Evolutionary conservation across 768 basidiomycete genomes (phyloP).

Genomic region (Podaxis pistillaris): DNA sequence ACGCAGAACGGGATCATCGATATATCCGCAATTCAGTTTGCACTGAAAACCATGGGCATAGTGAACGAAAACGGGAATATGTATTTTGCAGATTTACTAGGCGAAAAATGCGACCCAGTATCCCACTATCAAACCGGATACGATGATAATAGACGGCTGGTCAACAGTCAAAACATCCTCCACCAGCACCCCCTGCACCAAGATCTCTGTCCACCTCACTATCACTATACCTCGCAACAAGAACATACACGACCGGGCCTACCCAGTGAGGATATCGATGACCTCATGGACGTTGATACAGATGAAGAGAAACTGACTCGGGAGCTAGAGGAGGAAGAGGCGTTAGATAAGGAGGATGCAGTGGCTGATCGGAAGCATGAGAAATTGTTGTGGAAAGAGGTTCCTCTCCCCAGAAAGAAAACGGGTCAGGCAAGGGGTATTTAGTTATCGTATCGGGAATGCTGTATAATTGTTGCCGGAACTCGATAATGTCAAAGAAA

Average conservation of each 20-base stretch:
- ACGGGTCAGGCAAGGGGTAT: not conserved
- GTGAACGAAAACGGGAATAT: slow-evolving; percentile 32
- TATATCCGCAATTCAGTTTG: slow-evolving; percentile 41
- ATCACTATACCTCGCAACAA: slow-evolving; percentile 5
- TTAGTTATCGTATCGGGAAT: not conserved
- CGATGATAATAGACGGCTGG: slow-evolving; percentile 12
- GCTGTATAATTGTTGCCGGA: not conserved
- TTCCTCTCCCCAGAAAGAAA: not conserved
- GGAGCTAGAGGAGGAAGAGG: slow-evolving; percentile 44
- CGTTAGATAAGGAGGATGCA: slow-evolving; percentile 37
- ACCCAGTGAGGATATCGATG: not conserved
- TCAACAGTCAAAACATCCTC: not conserved
- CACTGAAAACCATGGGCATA: slow-evolving; percentile 46
- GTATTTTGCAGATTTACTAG: slow-evolving; percentile 39
- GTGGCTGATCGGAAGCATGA: slow-evolving; percentile 34
- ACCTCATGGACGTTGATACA: slow-evolving; percentile 24
- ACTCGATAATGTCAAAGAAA: no score
- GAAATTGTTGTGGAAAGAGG: slow-evolving; percentile 35
- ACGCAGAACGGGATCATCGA: slow-evolving; percentile 36
- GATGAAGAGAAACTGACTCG: slow-evolving; percentile 23
- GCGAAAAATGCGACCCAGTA: slow-evolving; percentile 6
- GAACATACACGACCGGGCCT: not conserved
- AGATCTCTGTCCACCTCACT: slow-evolving; percentile 2
- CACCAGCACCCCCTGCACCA: slow-evolving; percentile 8
- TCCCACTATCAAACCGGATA: slow-evolving; percentile 19